Evolutionary conservation across 345 rosid genomes (phyloP), one percentile per base, ranked within the genome.

Genomic region (Jatropha curcas): DNA sequence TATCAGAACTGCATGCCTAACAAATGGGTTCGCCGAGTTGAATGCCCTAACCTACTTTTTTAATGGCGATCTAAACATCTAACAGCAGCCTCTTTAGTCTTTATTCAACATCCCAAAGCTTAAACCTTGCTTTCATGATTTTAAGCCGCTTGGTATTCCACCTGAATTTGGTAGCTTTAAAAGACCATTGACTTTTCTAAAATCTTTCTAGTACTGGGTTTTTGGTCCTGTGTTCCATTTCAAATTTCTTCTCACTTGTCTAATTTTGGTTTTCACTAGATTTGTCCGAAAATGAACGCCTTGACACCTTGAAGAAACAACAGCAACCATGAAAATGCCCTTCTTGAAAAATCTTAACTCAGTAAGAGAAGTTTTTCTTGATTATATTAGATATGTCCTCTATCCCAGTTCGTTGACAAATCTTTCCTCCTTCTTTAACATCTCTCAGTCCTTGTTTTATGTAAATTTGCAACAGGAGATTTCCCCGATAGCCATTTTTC

Each of bases 171-270:
- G 79, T 30, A 4, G 1, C 8, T 67, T 83, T 0, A 11, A 46
- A 0, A 57, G 20, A n/a, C n/a, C n/a, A 0, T 24, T 80, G 51
- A 77, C 73, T 1, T 57, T 74, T 31, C 76, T 83, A 0, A 28
- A n/a, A 69, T 20, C 77, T 83, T 66, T 74, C 81, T 17, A 0
- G 0, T 10, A 55, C 81, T 24, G 0, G 4, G 17, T 69, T 60
- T 58, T 4, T 0, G 76, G 82, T 28, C 67, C 0, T n/a, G n/a
- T 28, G 41, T 83, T 24, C 78, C 81, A 1, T 3, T 3, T 11
- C 48, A 79, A 46, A 73, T 78, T 45, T 65, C n/a, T n/a, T n/a
- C 73, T 17, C 19, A 41, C 1, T 55, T 84, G 0, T 39, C 72
- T 0, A 76, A 62, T 35, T 56, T 72, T 67, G 37, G n/a, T n/a